Evolutionary conservation across 495 filamentous ascomycete species (phyloP).

Genomic region (Elasticomyces elasticus): DNA sequence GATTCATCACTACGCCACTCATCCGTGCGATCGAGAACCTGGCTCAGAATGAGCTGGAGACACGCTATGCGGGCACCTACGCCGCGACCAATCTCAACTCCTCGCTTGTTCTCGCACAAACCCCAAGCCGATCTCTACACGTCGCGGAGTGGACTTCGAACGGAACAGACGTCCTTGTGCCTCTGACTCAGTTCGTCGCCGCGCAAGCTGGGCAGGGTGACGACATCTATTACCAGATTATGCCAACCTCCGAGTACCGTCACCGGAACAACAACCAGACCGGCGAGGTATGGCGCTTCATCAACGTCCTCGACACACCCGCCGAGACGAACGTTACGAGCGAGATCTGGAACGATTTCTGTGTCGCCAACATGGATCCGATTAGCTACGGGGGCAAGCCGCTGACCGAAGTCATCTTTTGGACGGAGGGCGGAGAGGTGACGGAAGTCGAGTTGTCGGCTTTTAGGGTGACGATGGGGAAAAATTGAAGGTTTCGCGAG

Average conservation of each 20-base stretch:
- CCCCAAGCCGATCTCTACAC: conserved; percentile 16
- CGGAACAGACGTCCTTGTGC: conserved; percentile 16
- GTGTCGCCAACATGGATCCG: conserved; percentile 20
- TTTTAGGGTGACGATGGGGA: conserved; percentile 13
- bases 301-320: conserved; percentile 4
- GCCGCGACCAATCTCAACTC: conserved; percentile 17
- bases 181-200: neutral
- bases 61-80: conserved; percentile 20
- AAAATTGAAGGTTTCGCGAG: too few relatives aligned
- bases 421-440: neutral
- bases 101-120: conserved; percentile 15
- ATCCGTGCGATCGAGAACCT: conserved; percentile 23
- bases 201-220: neutral
- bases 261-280: conserved; percentile 15
- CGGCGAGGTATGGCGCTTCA: conserved; percentile 3
- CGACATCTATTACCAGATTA: conserved; percentile 9
- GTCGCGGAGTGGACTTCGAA: conserved; percentile 22
- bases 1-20: conserved; percentile 14
- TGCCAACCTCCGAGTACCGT: conserved; percentile 18
- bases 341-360: conserved; percentile 22
- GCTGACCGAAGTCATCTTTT: conserved; percentile 24
- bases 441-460: conserved; percentile 15
- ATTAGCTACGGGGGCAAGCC: conserved; percentile 19
- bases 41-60: conserved; percentile 13
- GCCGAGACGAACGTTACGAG: conserved; percentile 4